Evolutionary conservation across 139 green algal genomes (phyloP).

Genomic region (Dunaliella primolecta): DNA sequence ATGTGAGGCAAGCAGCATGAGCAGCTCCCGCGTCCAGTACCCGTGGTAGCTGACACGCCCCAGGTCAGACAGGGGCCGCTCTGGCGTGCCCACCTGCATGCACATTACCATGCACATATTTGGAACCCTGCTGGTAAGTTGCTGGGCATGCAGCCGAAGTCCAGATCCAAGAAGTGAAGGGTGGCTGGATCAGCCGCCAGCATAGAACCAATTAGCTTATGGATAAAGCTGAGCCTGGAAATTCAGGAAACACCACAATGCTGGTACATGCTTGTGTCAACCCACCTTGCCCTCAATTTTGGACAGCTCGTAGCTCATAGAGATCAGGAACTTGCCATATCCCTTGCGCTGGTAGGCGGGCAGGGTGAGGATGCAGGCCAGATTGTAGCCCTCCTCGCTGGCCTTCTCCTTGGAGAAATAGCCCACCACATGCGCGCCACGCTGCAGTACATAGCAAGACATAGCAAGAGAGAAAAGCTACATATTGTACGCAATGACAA

Average conservation of each 20-base stretch:
- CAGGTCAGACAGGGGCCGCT: constrained; percentile 95
- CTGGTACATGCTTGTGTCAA: neutral
- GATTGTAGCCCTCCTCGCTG: constrained; percentile 93
- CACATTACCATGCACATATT: no score
- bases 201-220: no score
- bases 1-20: constrained; percentile 76
- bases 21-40: constrained; percentile 95
- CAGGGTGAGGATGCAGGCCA: constrained; percentile 98
- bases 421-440: constrained; percentile 93
- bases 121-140: no score
- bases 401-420: constrained; percentile 91
- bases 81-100: constrained; percentile 87
- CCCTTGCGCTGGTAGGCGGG: constrained; percentile 97
- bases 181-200: no score
- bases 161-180: no score
- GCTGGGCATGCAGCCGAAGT: no score
- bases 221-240: no score
- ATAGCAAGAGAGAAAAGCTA: no score
- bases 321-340: constrained; percentile 99
- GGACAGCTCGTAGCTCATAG: constrained; percentile 95
- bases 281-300: constrained; percentile 94
- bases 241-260: no score
- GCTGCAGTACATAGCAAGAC: constrained; percentile 9
- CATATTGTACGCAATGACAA: no score
- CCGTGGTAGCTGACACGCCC: constrained; percentile 89